Evolutionary conservation across 2,329 filamentous ascomycete genomes (phyloP), one percentile per base, ranked within the genome.

Genomic region (Exophiala aquamarina): DNA sequence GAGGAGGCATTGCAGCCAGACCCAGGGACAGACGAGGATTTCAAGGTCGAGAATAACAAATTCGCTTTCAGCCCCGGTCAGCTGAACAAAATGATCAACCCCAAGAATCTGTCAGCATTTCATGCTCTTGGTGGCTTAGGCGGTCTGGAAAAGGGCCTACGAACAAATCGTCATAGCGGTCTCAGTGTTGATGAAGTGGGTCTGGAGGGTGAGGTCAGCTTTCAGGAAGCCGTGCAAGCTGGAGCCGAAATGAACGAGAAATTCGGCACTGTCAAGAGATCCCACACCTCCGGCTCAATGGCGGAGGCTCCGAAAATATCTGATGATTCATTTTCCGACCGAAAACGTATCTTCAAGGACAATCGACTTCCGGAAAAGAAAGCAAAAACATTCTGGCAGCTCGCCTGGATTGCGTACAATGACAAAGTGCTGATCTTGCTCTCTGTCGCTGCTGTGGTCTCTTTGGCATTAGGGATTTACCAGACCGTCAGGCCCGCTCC

Each of bases 321-420:
- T 5, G 49, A 55, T 4, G 47, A 55, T 21, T 49, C 54, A 7
- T 85, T 78, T 54, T 59, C 62, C 15, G 87, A 90, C 59, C 81
- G 87, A 17, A 85, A 79, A 60, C 81, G 84, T 28, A 73, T 90
- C 6, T 91, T 81, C 62, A 82, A 80, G 43, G 78, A 81, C 52
- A 89, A 89, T 59, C 70, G 73, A n/a, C 66, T 86, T 26, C 83
- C 83, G 0, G 79, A 78, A 53, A 79, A 81, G 57, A 84, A 83
- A 59, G 73, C 81, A 11, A 87, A 86, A 63, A 83, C 73, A 34
- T 79, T 89, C 44, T 69, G 83, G 44, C 72, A 81, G 58, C 70
- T 89, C 5, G 80, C 81, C 57, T 89, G 86, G 86, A 82, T 87
- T 59, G 85, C 85, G 1, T 87, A 87, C 68, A 87, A 89, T 63